Evolutionary conservation across 2,329 filamentous ascomycete genomes (phyloP), one percentile per base, ranked within the genome.

Genomic region (Pestalotiopsis sp.): DNA sequence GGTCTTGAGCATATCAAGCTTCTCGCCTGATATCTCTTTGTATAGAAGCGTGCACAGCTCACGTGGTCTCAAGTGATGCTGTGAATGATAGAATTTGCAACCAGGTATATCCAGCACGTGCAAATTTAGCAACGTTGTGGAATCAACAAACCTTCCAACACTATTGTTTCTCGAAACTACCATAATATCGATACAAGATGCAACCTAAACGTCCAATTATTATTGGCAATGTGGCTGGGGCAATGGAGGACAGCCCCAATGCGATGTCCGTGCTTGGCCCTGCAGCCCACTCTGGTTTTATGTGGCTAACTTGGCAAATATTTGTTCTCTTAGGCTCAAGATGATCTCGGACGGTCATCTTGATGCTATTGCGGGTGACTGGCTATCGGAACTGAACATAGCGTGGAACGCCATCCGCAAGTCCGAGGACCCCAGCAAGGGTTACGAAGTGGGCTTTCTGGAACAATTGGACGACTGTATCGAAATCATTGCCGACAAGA

Each of bases 401-500:
- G 36, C 61, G 23, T 45, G 39, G 61, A 41, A 49, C 23, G 61
- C 38, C 9, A 45, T 45, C n/a, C 36, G 39, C 13, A 49, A 45
- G 36, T 41, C 31, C 38, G 39, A 64, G n/a, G 61, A 49, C 13
- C 38, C 39, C 3, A 23, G 12, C 6, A 45, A 20, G 14, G 61
- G 61, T 5, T 64, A 64, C 25, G 61, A 64, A 49, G 12, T 49
- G 14, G 39, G 36, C 31, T 64, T 41, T n/a, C n/a, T 64, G n/a
- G 61, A 64, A 49, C 36, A 41, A 12, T 49, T 64, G 13, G 61
- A 64, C 13, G 36, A 41, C 13, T 41, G 36, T 20, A 41, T 64
- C 25, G 61, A 64, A 27, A 59, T 75, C 72, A 81, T 87, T 72
- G 88, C 72, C 11, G 17, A 25, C 4, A 45, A 45, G 41, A 17